Evolutionary conservation across 768 basidiomycete genomes (phyloP).

Genomic region (Agrocybe praecox): DNA sequence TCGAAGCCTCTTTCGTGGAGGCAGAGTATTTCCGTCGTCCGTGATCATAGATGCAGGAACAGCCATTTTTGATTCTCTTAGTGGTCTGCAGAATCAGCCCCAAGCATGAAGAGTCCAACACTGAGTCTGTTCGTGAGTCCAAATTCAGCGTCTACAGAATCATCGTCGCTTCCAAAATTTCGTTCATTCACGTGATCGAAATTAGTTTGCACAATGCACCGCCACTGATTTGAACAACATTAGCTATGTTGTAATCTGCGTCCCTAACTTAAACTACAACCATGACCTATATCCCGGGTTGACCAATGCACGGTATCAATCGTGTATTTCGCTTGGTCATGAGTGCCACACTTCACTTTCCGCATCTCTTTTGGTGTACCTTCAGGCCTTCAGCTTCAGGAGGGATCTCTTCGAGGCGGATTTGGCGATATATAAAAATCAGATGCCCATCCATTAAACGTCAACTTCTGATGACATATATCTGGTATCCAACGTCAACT

Average conservation of each 20-base stretch:
- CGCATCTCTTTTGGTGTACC: background rate
- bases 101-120: background rate
- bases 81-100: background rate
- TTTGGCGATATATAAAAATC: background rate
- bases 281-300: too few relatives aligned
- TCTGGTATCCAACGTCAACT: slow-evolving; percentile 5
- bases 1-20: slow-evolving; percentile 56
- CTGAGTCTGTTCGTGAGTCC: background rate
- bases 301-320: too few relatives aligned
- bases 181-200: slow-evolving; percentile 9
- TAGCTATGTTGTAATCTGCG: too few relatives aligned
- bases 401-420: too few relatives aligned
- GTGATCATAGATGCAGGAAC: slow-evolving; percentile 15
- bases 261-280: too few relatives aligned
- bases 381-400: too few relatives aligned
- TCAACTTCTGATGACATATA: background rate
- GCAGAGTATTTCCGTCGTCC: slow-evolving; percentile 20
- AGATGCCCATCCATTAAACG: background rate
- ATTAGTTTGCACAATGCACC: background rate
- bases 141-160: background rate
- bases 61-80: slow-evolving; percentile 2
- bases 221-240: background rate
- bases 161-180: slow-evolving; percentile 16
- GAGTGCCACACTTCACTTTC: too few relatives aligned
- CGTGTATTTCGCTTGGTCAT: too few relatives aligned